Evolutionary conservation across 2,329 filamentous ascomycete genomes (phyloP).

Genomic region (Botrytis fabae): DNA sequence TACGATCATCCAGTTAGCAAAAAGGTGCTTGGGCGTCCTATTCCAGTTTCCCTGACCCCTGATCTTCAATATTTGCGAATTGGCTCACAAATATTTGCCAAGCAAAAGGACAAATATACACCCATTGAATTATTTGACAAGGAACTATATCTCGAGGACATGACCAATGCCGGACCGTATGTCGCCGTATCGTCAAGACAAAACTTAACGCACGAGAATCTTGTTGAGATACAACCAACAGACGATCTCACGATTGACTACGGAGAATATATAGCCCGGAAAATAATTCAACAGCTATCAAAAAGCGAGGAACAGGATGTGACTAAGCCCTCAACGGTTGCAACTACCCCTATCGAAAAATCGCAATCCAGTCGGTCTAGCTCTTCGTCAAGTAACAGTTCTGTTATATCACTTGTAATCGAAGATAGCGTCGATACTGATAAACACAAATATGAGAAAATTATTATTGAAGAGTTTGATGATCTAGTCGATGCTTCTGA

Average conservation of each 20-base stretch:
- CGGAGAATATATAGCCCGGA: neutral
- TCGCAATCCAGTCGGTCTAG: neutral
- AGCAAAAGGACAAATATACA: neutral
- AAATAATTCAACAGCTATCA: neutral
- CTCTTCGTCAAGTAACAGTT: neutral
- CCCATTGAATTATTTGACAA: neutral
- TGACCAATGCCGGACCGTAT: neutral
- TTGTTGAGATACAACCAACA: neutral
- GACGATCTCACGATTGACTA: neutral
- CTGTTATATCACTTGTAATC: neutral
- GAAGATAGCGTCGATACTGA: neutral
- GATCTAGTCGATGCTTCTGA: conserved; percentile 2
- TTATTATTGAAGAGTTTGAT: neutral
- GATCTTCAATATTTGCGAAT: conserved; percentile 11
- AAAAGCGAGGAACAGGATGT: neutral
- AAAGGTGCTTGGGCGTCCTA: neutral
- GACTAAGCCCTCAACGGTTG: neutral
- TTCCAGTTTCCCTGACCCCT: neutral
- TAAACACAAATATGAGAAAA: neutral
- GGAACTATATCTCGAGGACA: neutral
- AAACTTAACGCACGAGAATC: neutral
- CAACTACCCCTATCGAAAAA: neutral
- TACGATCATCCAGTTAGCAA: neutral
- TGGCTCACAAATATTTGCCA: neutral
- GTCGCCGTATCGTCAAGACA: neutral